Conservation (phyloP, 2,329 filamentous ascomycete species). For the Hyphodiscus sp. region DNA sequence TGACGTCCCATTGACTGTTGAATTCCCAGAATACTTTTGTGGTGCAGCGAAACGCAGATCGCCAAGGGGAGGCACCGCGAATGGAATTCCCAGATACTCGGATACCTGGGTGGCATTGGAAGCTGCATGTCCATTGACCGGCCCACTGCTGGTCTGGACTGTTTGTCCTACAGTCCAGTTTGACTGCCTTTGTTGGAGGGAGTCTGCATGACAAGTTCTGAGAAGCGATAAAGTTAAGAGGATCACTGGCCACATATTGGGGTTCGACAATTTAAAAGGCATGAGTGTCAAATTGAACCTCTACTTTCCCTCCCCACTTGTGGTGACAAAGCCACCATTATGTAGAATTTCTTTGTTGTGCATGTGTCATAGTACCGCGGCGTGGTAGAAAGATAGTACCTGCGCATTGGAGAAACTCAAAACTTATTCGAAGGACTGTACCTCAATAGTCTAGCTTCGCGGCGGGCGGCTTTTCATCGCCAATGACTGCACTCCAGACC, state of each 20-base stretch:
- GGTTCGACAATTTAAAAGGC: neutral
- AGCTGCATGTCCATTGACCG: constrained; percentile 18
- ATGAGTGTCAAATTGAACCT: neutral
- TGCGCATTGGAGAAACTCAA: neutral
- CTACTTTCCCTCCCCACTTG: neutral
- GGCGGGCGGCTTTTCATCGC: neutral
- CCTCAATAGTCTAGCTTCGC: neutral
- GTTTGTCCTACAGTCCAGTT: neutral
- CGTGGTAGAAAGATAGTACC: neutral
- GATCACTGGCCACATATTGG: neutral
- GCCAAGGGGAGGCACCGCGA: constrained; percentile 33
- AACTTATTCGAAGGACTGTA: neutral
- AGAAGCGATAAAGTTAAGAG: neutral
- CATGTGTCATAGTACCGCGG: neutral
- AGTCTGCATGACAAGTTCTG: neutral
- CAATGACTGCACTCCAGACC: neutral
- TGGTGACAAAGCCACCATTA: neutral
- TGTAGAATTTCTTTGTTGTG: neutral
- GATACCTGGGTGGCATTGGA: constrained; percentile 15
- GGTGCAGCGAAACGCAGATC: constrained; percentile 33
- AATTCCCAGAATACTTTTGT: constrained; percentile 11
- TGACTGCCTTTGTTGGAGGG: neutral
- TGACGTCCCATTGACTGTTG: constrained; percentile 9
- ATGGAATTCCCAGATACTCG: constrained; percentile 35
- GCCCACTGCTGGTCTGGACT: constrained; percentile 14